These are phyloP conservation scores for Sphaerulina vaccinii DNA, from an alignment of 2,329 filamentous ascomycete species.

Conservation along the genomic window DNA sequence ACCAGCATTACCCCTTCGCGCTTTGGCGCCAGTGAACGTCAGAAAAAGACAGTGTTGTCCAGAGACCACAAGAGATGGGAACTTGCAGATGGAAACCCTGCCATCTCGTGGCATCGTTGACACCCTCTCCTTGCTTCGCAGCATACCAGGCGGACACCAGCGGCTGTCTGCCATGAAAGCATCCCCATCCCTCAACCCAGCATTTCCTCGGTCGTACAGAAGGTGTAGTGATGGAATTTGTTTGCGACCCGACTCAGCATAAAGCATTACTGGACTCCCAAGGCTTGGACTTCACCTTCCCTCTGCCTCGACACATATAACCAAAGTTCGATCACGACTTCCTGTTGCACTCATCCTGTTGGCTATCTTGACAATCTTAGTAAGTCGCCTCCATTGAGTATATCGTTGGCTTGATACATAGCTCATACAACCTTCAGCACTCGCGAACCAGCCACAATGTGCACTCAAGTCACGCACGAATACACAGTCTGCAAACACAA, in stretches of 20 bases:
- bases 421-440: not conserved
- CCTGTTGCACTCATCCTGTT: not conserved
- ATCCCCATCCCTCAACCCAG: slow-evolving; percentile 22
- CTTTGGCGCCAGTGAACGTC: slow-evolving; percentile 18
- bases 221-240: slow-evolving; percentile 27
- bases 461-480: slow-evolving; percentile 48
- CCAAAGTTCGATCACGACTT: not conserved
- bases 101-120: slow-evolving; percentile 27
- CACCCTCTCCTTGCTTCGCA: slow-evolving; percentile 29
- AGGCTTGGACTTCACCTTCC: slow-evolving; percentile 1
- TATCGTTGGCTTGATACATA: not conserved
- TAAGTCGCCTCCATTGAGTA: not conserved
- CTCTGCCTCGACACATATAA: not conserved
- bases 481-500: slow-evolving; percentile 49
- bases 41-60: slow-evolving; percentile 16
- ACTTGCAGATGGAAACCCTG: slow-evolving; percentile 22
- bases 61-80: slow-evolving; percentile 18
- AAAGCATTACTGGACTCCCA: slow-evolving; percentile 22
- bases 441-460: slow-evolving; percentile 39
- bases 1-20: slow-evolving; percentile 10
- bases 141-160: slow-evolving; percentile 26
- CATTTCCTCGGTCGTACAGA: slow-evolving; percentile 22
- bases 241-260: slow-evolving; percentile 27
- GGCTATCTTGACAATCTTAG: not conserved
- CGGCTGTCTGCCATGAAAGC: slow-evolving; percentile 26